Evolutionary conservation across 768 basidiomycete genomes (phyloP), one percentile per base, ranked within the genome.

Genomic region (Trametes cingulata): DNA sequence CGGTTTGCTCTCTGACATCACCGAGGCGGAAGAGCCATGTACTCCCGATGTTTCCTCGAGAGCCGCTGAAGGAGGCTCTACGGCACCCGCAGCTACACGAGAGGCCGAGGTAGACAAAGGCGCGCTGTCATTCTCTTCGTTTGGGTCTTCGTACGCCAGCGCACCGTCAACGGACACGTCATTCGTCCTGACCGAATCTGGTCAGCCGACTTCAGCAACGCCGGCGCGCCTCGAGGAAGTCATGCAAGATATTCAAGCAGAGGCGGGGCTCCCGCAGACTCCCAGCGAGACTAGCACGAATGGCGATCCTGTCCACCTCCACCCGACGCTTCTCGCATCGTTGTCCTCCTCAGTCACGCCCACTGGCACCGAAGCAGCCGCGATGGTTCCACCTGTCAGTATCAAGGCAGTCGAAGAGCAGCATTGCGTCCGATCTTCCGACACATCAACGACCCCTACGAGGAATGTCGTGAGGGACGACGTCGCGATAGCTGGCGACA

Each of bases 101-200:
- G 2, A 6, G 24, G 4, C 6, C 6, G 9, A 20, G 56, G 22
- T 2, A n/a, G 13, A 8, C 8, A 50, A 35, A 14, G 33, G 19
- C 2, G 40, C 19, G 1, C 17, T 61, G n/a, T 64, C 59, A 6
- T 64, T 58, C 24, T 40, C 54, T 6, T 58, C 61, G 0, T 63
- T 63, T 33, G 65, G 61, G 6, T 66, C 65, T 27, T 53, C 61
- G 7, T 63, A 60, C 20, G 42, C 61, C 15, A 42, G 47, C 45
- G 53, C 56, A 3, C 37, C 19, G n/a, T 41, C 37, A 6, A 12
- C 39, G 3, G 39, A 56, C 20, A 29, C 51, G 10, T 52, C 51
- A 6, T 2, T 41, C 6, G 25, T 52, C 7, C 51, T 52, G 15
- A 22, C 46, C 7, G 39, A 40, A 12, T 13, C 39, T 19, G 22